These are phyloP conservation scores for Suhomyces pyralidae DNA, from an alignment of 805 yeast species.

Conservation along the genomic window DNA sequence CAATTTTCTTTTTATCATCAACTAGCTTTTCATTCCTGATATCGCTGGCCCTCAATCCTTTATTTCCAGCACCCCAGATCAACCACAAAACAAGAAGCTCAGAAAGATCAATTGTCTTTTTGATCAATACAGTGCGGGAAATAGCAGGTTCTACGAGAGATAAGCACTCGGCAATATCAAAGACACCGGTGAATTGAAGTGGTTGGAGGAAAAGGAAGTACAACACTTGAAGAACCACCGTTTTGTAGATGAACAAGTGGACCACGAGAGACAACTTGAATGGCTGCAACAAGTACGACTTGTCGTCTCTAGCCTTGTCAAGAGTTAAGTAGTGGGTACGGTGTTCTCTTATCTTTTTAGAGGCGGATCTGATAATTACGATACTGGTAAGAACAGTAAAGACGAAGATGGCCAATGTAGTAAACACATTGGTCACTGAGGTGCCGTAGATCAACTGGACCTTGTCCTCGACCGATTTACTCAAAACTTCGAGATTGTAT, in stretches of 20 bases:
- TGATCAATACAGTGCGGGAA: background rate
- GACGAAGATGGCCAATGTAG: background rate
- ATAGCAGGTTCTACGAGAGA: background rate
- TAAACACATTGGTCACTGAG: background rate
- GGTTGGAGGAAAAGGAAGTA: conserved; percentile 1
- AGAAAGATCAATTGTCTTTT: background rate
- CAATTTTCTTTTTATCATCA: background rate
- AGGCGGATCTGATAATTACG: background rate
- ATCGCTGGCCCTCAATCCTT: conserved; percentile 1
- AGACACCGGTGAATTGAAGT: conserved; percentile 5
- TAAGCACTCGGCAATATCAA: conserved; percentile 11
- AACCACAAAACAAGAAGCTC: conserved; percentile 10
- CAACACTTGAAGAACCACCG: conserved; percentile 3
- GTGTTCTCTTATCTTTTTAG: background rate
- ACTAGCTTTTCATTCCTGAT: background rate
- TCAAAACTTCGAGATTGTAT: conserved; percentile 1
- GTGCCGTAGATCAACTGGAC: background rate
- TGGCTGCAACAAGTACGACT: conserved; percentile 1
- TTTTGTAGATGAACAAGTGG: conserved; percentile 9
- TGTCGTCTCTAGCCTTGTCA: conserved; percentile 1
- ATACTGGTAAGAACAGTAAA: background rate
- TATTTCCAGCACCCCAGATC: conserved; percentile 8
- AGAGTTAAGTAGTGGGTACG: background rate
- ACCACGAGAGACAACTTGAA: conserved; percentile 2
- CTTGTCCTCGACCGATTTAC: background rate